Base-by-base conservation (phyloP, 225 moss, liverwort and hornwort genomes). In the Bryoerythrophyllum caledonicum region DNA sequence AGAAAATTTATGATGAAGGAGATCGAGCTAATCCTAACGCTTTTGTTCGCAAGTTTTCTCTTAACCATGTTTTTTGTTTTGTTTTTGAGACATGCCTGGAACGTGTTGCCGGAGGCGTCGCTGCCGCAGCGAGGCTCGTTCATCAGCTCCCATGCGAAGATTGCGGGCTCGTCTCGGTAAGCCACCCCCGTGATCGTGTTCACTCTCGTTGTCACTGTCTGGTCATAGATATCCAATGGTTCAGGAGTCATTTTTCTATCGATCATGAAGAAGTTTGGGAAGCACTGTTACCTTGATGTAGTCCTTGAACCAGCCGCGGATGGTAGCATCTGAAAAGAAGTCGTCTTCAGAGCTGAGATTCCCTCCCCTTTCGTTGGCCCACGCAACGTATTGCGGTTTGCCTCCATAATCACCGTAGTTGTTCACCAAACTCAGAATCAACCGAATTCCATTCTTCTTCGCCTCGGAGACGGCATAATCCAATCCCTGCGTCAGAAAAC, bases 141-240 rank as follows among this genome's bases (percentile, higher is more conserved):
- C 52, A 91, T 89, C 15, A 89, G 65, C 76, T 91, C 91, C 91
- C 91, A 91, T 2, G 85, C 80, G 30, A 89, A 89, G 38, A 91
- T 82, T 52, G 87, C 75, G 17, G 89, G 66, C 71, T 91, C 89
- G 14, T 91, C 74, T 4, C 76, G 73, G 78, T 91, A 91, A 8
- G 70, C 65, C 51, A 84, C 69, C 14, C 85, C 74, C 37, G 82
- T 80, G 62, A 91, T 62, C 19, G 83, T 82, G 60, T 86, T 84
- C 65, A 77, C 76, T 65, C 84, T 77, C 80, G 65, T 74, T 35
- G 60, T 44, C 68, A 84, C 52, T 62, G 74, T 83, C 91, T 89
- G 86, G 52, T 65, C 67, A 61, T 66, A 21, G 14, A 67, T 71
- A 37, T 60, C 4, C 28, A 38, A 51, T 13, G 41, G 54, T 16